Evolutionary conservation across 1,139 yeast species (phyloP).

Genomic region (Kodamaea fungicola): DNA sequence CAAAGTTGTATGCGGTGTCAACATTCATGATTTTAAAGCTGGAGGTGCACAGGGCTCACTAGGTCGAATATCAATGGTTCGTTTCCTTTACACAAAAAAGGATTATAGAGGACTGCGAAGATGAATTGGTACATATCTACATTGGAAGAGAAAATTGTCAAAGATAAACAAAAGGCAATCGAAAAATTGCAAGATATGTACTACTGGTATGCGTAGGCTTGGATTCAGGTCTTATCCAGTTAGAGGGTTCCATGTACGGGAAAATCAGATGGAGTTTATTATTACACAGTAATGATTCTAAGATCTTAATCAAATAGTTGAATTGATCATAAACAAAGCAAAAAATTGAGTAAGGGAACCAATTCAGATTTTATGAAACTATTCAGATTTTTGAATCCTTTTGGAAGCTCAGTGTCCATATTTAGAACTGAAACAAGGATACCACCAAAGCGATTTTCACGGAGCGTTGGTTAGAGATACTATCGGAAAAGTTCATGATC

Average conservation of each 20-base stretch:
- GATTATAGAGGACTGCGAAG: constrained; percentile 23
- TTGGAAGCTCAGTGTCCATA: background rate
- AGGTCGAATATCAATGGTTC: constrained; percentile 25
- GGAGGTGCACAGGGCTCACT: no score
- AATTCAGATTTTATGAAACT: background rate
- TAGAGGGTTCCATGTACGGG: constrained; percentile 24
- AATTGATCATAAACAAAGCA: background rate
- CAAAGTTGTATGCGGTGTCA: no score
- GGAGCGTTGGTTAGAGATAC: constrained; percentile 5
- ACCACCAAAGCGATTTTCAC: background rate
- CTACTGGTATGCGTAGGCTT: constrained; percentile 33
- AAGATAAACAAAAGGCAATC: constrained; percentile 9
- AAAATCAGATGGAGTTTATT: background rate
- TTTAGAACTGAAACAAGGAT: background rate
- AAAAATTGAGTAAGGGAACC: background rate
- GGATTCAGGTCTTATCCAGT: constrained; percentile 40
- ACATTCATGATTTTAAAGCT: no score
- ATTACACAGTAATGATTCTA: background rate
- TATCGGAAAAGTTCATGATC: constrained; percentile 2
- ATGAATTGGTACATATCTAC: constrained; percentile 26
- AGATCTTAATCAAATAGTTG: background rate
- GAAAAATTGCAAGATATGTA: constrained; percentile 32
- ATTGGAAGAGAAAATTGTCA: constrained; percentile 26
- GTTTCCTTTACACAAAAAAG: constrained; percentile 28
- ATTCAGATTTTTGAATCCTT: background rate